Conservation (phyloP, 352 stramenopile species). For the Phytophthora pinifolia region DNA sequence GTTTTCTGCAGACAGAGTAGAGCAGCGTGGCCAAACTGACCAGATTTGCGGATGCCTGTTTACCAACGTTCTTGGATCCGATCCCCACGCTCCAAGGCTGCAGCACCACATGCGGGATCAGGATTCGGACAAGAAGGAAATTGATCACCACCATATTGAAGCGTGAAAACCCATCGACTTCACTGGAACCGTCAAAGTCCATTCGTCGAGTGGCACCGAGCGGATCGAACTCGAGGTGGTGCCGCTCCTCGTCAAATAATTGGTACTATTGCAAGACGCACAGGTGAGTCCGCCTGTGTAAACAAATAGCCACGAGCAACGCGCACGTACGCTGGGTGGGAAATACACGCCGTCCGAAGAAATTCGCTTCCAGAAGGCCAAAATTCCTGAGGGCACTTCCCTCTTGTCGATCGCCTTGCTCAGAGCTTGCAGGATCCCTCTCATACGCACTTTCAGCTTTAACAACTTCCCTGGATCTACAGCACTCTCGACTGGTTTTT, state of each 20-base stretch:
- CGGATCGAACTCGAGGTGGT: slow-evolving; percentile 51
- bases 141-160: slow-evolving; percentile 65
- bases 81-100: slow-evolving; percentile 52
- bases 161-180: slow-evolving; percentile 22
- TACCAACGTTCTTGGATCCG: slow-evolving; percentile 25
- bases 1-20: slow-evolving; percentile 43
- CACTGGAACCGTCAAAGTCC: slow-evolving; percentile 9
- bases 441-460: slow-evolving; percentile 64
- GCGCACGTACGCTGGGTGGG: slow-evolving; percentile 42
- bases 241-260: slow-evolving; percentile 47
- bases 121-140: slow-evolving; percentile 58
- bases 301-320: not conserved
- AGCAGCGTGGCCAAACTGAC: slow-evolving; percentile 50
- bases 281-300: slow-evolving; percentile 7
- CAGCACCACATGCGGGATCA: slow-evolving; percentile 62
- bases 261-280: slow-evolving; percentile 40
- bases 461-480: slow-evolving; percentile 33
- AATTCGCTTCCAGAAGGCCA: slow-evolving; percentile 59
- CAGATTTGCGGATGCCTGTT: slow-evolving; percentile 37
- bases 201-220: slow-evolving; percentile 56
- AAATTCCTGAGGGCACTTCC: slow-evolving; percentile 52
- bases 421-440: slow-evolving; percentile 52
- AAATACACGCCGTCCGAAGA: slow-evolving; percentile 68
- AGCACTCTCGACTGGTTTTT: not conserved
- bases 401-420: slow-evolving; percentile 48